Percentiles rank a stretch among this genome's conserved stretches.
Conservation (phyloP, 352 stramenopile species). For the Phytophthora vignae region DNA sequence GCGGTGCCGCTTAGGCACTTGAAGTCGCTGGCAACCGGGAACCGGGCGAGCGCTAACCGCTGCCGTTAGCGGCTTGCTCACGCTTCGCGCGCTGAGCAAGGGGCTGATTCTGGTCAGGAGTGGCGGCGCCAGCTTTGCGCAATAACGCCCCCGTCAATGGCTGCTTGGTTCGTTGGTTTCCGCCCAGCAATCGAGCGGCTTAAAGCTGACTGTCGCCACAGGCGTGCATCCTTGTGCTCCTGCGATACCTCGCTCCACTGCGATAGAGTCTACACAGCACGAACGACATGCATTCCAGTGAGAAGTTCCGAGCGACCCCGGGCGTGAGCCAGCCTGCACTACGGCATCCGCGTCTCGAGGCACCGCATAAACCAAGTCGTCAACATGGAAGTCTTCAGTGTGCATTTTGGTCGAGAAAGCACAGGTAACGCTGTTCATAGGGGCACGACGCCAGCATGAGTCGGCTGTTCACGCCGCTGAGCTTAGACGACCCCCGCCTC, state of each 20-base stretch:
- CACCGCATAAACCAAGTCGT: slow-evolving; percentile 11
- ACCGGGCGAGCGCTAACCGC: neutral
- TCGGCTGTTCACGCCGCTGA: slow-evolving; percentile 9
- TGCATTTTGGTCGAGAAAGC: neutral
- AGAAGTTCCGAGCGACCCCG: neutral
- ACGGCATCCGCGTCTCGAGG: neutral
- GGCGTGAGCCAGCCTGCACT: neutral
- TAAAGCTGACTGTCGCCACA: neutral
- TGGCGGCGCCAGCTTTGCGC: slow-evolving; percentile 2
- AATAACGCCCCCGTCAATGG: neutral
- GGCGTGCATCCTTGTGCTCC: neutral
- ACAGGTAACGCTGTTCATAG: neutral
- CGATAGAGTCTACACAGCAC: slow-evolving; percentile 2
- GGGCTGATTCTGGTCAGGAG: slow-evolving; percentile 7
- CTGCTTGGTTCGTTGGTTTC: slow-evolving; percentile 4
- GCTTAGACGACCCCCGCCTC: slow-evolving; percentile 4
- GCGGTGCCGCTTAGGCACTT: slow-evolving; percentile 7
- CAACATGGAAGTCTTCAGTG: neutral
- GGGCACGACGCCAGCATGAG: slow-evolving; percentile 6
- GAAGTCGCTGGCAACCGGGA: neutral
- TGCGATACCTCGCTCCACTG: slow-evolving; percentile 10
- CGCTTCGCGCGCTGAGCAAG: neutral
- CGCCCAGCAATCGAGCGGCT: slow-evolving; percentile 4
- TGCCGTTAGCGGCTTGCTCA: slow-evolving; percentile 2
- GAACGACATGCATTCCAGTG: neutral